A percentile compares a stretch with the other conserved stretches of the same genome.
These are phyloP conservation scores for Naegleria lovaniensis DNA, from an alignment of 208 protist species.

Conservation along the genomic window DNA sequence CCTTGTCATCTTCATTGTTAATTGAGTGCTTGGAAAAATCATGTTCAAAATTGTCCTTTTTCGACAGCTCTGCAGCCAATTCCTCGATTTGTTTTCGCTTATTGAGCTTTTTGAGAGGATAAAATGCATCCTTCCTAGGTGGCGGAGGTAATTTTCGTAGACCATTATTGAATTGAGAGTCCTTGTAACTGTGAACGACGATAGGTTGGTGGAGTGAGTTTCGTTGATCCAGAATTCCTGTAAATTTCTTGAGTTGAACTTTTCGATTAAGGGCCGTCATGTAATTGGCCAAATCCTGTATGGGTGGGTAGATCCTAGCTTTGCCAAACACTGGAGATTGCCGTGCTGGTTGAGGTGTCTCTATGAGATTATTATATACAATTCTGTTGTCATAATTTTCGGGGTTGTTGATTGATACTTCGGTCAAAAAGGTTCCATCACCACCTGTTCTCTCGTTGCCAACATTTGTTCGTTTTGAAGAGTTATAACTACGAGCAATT, in stretches of 20 bases:
- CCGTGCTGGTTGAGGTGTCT: background rate
- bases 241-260: background rate
- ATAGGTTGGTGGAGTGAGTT: background rate
- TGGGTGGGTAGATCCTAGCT: background rate
- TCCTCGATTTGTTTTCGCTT: background rate
- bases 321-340: background rate
- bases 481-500: background rate
- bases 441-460: background rate
- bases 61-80: background rate
- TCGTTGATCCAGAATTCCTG: background rate
- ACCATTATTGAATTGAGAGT: constrained; percentile 8
- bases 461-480: background rate
- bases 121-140: background rate
- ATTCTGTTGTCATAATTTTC: background rate
- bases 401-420: background rate
- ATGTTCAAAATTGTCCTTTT: background rate
- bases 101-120: background rate
- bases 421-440: background rate
- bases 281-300: background rate
- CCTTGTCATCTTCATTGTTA: background rate
- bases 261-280: background rate
- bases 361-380: background rate
- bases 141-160: background rate
- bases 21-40: background rate
- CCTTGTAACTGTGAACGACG: background rate